Conservation (phyloP, 1,139 yeast genomes). For the Sugiyamaella grinbergsii region DNA sequence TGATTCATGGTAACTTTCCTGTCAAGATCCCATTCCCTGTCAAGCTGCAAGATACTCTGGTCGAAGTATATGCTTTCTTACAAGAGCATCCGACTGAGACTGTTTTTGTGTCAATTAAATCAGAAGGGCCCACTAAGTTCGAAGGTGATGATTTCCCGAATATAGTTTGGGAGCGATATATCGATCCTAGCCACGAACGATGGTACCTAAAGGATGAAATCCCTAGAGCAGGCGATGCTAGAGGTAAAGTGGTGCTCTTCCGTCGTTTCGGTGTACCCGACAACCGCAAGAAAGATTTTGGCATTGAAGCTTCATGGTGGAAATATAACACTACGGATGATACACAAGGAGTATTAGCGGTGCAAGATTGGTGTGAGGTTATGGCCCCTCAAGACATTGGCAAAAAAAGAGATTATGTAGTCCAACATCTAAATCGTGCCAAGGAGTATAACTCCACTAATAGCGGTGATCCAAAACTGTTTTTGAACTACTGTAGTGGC, state of each 20-base stretch:
- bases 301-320: constrained; percentile 71
- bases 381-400: constrained; percentile 55
- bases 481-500: constrained; percentile 73
- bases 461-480: constrained; percentile 49
- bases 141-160: constrained; percentile 56
- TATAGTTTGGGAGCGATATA: constrained; percentile 61
- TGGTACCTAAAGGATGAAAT: constrained; percentile 64
- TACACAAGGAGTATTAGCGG: constrained; percentile 62
- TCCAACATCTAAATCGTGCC: constrained; percentile 58
- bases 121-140: constrained; percentile 58
- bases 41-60: constrained; percentile 51
- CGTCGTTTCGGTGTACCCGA: constrained; percentile 65
- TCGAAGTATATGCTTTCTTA: constrained; percentile 63
- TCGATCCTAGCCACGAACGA: constrained; percentile 52
- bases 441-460: constrained; percentile 52
- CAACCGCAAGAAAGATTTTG: constrained; percentile 45
- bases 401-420: constrained; percentile 61
- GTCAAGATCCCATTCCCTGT: constrained; percentile 66
- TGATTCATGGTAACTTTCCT: constrained; percentile 77
- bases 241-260: constrained; percentile 69
- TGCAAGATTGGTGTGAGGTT: constrained; percentile 78
- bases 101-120: constrained; percentile 69
- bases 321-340: constrained; percentile 66
- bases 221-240: constrained; percentile 61
- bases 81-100: constrained; percentile 57